Base-by-base conservation (phyloP, 2,329 filamentous ascomycete genomes). In the Sporothrix protearum region DNA sequence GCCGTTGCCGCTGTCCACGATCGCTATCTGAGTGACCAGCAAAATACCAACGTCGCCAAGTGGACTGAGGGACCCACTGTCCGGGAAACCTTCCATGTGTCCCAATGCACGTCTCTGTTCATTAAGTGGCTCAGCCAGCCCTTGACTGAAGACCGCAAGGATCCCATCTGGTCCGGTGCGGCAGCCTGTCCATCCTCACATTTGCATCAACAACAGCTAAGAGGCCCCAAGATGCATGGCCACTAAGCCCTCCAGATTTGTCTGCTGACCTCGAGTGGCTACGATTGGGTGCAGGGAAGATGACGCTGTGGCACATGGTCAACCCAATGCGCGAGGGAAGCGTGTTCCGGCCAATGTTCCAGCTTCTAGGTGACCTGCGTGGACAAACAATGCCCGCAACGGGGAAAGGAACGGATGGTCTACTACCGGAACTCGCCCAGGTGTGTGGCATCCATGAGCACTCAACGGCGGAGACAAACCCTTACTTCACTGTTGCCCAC, bases 91-190 rank as follows among this genome's bases (percentile, higher is more conserved):
- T 82, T 82, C 59, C 84, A 86, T 76, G 80, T 79, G 77, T 81
- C 79, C 16, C 81, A 80, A 71, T 80, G 80, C 74, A 83, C 80
- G 45, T 71, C 72, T 3, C 80, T 84, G 2, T 76, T 85, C 28
- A 82, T 82, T 69, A 77, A 74, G 14, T 77, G 78, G 30, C 53
- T 85, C 12, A 75, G 70, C 3, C 72, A 79, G 9, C 78, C 80
- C 0, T 79, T 84, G 59, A 57, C 75, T 25, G 55, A 75, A 0
- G 71, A 76, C 68, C 81, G 82, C 22, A 83, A 79, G 55, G 84
- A 85, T 73, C 75, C 83, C 14, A 80, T 85, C 3, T 85, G 84
- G 84, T 82, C 78, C 2, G 83, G 82, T 6, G 83, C 0, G 81
- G 83, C 28, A 80, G 81, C 8, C 73, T 85, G 0, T 80, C 78